Percentiles rank a stretch among this genome's conserved stretches.
Evolutionary conservation across 306 rosid genomes (phyloP).

Genomic region (Fragaria ananassa): DNA sequence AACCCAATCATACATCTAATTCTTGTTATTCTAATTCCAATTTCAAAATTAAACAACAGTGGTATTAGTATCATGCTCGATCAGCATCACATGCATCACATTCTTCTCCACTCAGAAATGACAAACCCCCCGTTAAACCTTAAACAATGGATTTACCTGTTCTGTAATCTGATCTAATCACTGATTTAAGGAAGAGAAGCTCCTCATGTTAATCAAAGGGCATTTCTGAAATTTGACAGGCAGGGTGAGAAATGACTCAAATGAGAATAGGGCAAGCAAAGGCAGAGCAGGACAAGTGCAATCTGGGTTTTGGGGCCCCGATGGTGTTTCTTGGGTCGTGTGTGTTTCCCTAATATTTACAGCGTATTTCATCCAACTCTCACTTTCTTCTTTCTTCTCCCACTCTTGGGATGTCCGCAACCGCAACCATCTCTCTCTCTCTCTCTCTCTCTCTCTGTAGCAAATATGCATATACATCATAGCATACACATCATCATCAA

Average conservation of each 20-base stretch:
- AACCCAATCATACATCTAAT: neutral
- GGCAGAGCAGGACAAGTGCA: constrained; percentile 37
- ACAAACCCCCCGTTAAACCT: neutral
- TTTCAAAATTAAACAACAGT: neutral
- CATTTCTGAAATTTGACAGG: constrained; percentile 30
- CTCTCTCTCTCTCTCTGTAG: constrained; percentile 9
- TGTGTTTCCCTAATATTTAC: constrained; percentile 59
- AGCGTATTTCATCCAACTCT: neutral
- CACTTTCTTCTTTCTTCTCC: constrained; percentile 22
- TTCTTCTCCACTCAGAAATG: neutral
- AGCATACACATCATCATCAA: constrained; percentile 5
- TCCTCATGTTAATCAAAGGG: constrained; percentile 18
- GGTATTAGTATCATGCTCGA: neutral
- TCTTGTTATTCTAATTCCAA: neutral
- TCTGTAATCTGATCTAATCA: neutral
- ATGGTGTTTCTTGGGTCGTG: constrained; percentile 36
- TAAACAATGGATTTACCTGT: neutral
- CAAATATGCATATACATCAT: neutral
- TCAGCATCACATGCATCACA: constrained; percentile 5
- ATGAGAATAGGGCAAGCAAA: neutral
- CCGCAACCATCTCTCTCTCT: constrained; percentile 25
- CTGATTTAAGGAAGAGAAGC: neutral
- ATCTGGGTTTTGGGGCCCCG: constrained; percentile 47
- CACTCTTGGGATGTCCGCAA: constrained; percentile 66
- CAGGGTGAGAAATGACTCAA: neutral